Base-by-base conservation (phyloP, 164 flowering plant genomes). In the Sextonia rubra region DNA sequence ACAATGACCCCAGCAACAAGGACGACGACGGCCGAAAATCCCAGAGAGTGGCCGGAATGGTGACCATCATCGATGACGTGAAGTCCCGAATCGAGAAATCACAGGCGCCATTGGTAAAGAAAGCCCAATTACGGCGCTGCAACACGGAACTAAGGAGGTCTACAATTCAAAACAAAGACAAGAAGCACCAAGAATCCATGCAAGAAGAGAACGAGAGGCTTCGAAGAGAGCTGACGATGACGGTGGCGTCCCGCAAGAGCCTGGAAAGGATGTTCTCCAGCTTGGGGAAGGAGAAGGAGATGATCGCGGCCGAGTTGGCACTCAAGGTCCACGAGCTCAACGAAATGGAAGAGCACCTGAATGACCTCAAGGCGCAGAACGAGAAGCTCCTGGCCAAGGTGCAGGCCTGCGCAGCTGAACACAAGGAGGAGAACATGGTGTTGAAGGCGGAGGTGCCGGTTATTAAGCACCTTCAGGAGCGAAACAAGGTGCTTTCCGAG, bases 251-350 rank as follows among this genome's bases (percentile, higher is more conserved):
- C 1, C 69, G 89, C 25, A 92, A 91, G 78, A 86, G 91, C 83
- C 85, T 94, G 1, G 90, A 89, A 65, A 78, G 81, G 20, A 86
- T 94, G 95, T 92, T 97, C 78, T 84, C 92, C 5, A 85, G 95
- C 77, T 68, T 94, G 73, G 98, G 97, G 29, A 92, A 90, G 68
- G 98, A 94, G 77, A 94, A 91, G 78, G 87, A 88, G 76, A 91
- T 94, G 20, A 94, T 94, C 84, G 89, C 91, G 0, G 55, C 80
- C 0, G 98, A 94, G 78, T 85, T 92, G 2, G 80, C 97, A 0
- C 80, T 81, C 47, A 92, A 89, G 72, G 90, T 74, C n/a, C 90
- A 87, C 0, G 88, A 91, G 69, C 22, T 88, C 78, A 74, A 47
- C 24, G 92, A 67, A 30, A 77, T 83, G 82, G 98, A 94, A 74